Conservation (phyloP, 2,329 filamentous ascomycete species). For the Falciphora oryzae region DNA sequence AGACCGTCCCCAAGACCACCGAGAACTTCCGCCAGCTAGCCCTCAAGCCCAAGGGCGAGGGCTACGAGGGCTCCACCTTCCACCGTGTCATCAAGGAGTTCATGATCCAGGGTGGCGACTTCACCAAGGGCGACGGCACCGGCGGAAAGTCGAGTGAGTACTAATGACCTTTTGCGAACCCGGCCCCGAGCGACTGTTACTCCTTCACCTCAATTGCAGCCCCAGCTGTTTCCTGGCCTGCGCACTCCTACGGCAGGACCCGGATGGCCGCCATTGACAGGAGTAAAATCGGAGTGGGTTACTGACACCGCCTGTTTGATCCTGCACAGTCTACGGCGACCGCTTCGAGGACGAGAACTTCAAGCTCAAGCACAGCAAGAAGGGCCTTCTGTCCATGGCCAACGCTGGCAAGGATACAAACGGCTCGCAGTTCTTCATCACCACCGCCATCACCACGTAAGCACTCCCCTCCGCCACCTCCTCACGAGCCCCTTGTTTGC, state of each 20-base stretch:
- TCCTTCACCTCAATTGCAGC: background rate
- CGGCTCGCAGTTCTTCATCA: conserved; percentile 88
- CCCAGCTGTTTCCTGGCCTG: background rate
- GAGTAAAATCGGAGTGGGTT: background rate
- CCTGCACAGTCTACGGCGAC: conserved; percentile 64
- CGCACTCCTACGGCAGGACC: background rate
- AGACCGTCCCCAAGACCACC: conserved; percentile 71
- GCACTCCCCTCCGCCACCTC: conserved; percentile 19
- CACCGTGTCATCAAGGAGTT: conserved; percentile 88
- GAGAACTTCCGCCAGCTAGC: conserved; percentile 75
- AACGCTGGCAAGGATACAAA: conserved; percentile 83
- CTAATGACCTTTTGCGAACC: background rate
- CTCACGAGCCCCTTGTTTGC: background rate
- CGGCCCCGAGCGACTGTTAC: background rate
- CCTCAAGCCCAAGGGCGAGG: conserved; percentile 81
- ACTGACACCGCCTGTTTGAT: background rate
- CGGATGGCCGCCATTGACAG: too few relatives aligned
- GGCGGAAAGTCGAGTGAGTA: conserved; percentile 76
- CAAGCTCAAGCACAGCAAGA: conserved; percentile 88
- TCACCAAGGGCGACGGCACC: conserved; percentile 75
- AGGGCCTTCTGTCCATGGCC: conserved; percentile 78
- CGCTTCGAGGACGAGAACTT: conserved; percentile 91
- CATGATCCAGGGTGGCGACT: conserved; percentile 90
- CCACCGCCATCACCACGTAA: conserved; percentile 71
- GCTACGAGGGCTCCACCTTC: conserved; percentile 76